Evolutionary conservation across 306 rosid species (phyloP), one percentile per base, ranked within the genome.

Genomic region (Trifolium subterraneum): DNA sequence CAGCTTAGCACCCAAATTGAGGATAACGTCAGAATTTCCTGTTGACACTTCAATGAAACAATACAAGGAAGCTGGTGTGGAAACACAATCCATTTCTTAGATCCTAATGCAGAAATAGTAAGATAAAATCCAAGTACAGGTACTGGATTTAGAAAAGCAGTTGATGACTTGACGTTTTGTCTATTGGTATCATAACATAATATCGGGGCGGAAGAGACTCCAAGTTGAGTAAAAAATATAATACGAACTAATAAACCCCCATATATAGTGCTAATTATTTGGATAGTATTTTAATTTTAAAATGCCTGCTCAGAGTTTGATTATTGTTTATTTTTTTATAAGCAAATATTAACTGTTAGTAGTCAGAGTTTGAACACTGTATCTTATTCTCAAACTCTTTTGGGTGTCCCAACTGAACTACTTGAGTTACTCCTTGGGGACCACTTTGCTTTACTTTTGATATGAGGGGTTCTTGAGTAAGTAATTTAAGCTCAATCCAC

Each of bases 401-500:
- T 18, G 18, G 8, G 16, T 56, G 63, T 56, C 33, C 33, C 16
- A 23, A 25, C 36, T 23, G 36, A 56, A 56, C 15, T 13, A 56
- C 36, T 56, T 56, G 63, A 56, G 16, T 15, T 56, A 59, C 38
- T 27, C 64, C 19, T 59, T 25, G 38, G 64, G 18, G 64, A 59
- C 36, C 36, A 5, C 36, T 12, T 56, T 23, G 31, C 15, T 55
- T 55, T 55, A 56, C 63, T 56, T 56, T 23, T 23, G 8, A 56
- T 23, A 23, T 23, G 16, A 56, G 63, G 63, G 63, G 18, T 56
- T 58, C 60, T 1, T 20, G 60, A 19, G 60, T 76, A 84, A 68
- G 44, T 89, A 70, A 73, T 78, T 82, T 68, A 87, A 64, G 82
- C 77, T 78, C 74, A 93, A 70, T 68, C 89, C 85, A 75, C 70